A percentile compares a stretch with the other conserved stretches of the same genome.
Conservation (phyloP, 768 basidiomycete genomes). For the Pleurotus djamor region DNA sequence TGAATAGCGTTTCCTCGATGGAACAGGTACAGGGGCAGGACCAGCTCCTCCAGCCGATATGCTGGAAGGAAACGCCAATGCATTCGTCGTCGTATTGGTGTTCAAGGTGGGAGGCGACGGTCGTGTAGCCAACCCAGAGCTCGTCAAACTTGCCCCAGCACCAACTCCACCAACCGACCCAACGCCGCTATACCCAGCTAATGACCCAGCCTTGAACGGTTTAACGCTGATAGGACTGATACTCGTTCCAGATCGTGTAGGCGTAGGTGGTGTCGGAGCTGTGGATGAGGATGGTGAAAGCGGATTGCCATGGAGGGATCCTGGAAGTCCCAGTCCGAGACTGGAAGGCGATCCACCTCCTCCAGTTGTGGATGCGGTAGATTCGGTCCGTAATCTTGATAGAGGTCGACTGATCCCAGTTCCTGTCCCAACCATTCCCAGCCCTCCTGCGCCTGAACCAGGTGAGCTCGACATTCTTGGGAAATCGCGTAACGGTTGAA, state of each 20-base stretch:
- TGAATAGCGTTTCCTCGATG: slow-evolving; percentile 63
- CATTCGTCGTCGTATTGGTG: slow-evolving; percentile 2
- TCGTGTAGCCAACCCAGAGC: slow-evolving; percentile 14
- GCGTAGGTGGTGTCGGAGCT: slow-evolving; percentile 2
- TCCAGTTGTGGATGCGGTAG: neutral
- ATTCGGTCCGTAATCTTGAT: neutral
- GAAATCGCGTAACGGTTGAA: slow-evolving; percentile 2
- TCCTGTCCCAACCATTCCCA: neutral
- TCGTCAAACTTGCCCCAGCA: slow-evolving; percentile 15
- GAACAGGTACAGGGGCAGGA: slow-evolving; percentile 12
- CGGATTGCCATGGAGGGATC: slow-evolving; percentile 1
- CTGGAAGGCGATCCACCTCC: neutral
- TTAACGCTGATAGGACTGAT: slow-evolving; percentile 3
- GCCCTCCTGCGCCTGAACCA: neutral
- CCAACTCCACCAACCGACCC: neutral
- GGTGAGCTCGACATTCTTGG: neutral
- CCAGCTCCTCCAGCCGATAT: slow-evolving; percentile 11
- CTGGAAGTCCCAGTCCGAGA: slow-evolving; percentile 1
- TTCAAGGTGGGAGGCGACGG: slow-evolving; percentile 28
- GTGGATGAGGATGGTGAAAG: neutral
- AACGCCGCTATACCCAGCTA: neutral
- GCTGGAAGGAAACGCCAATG: neutral
- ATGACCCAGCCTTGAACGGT: slow-evolving; percentile 3
- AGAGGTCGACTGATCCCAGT: neutral
- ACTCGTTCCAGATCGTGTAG: slow-evolving; percentile 2